Base-by-base conservation (phyloP, 2,329 filamentous ascomycete species). In the Hortaea werneckii region DNA sequence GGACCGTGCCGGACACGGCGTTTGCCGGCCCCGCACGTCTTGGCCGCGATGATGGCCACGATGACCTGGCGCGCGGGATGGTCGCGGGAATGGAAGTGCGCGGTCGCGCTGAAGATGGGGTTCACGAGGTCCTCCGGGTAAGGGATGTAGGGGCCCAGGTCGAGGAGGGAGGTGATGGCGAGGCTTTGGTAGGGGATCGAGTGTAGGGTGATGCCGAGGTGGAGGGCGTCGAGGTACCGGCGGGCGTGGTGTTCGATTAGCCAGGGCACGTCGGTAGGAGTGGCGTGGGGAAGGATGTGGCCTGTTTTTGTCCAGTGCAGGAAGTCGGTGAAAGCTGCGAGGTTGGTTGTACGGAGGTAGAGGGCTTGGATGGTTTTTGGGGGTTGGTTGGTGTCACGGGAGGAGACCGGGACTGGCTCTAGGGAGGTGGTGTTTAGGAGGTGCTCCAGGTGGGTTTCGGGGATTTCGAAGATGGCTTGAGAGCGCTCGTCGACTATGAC, bases 51-150 rank as follows among this genome's bases (percentile, higher is more conserved):
- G 5, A 50, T 29, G 10, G 32, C 45, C 6, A 50, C 48, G 11
- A 48, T 48, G 6, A 50, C 29, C 11, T 11, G 28, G 10, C 45
- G 37, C 5, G 48, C 48, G 4, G 45, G 39, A 28, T 50, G 48
- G 11, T 32, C 28, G 29, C 9, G 35, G 8, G 3, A 12, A 3
- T 11, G 12, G 11, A 29, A 26, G 27, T 20, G 29, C 12, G 30
- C 29, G 27, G 48, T 50, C 10, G 42, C 45, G 30, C 38, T 28
- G 40, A 48, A 50, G 27, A 50, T 42, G 35, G 34, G 5, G 39
- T 47, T 50, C 7, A 50, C 48, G 42, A 38, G 42, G 37, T 50
- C 48, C 30, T 50, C 48, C 5, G 48, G 48, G 42, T 43, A 50
- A 10, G 29, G 7, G 11, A 48, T 28, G 7, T 41, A 28, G 11